Evolutionary conservation across 106 monocot species (phyloP), one percentile per base, ranked within the genome.

Genomic region (Triglochin maritima): DNA sequence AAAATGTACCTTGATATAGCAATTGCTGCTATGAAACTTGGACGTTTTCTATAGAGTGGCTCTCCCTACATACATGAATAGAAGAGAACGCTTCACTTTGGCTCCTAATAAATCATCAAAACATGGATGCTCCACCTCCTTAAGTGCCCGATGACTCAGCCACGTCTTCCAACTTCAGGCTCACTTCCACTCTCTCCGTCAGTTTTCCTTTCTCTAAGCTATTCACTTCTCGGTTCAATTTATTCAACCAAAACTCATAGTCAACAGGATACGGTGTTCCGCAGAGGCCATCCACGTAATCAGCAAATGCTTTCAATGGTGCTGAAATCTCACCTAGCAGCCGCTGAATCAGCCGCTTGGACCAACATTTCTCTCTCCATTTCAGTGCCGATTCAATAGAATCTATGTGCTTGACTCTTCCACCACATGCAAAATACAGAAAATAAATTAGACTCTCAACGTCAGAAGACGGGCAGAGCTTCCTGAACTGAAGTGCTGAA

Each of bases 241-340:
- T 71, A 8, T 58, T 65, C 70, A 78, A 60, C 77, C 77, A 78
- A 14, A 78, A 69, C 8, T 78, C 77, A 71, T 71, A 78, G 56
- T 78, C 71, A 7, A 78, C 60, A 0, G 77, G 65, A 56, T 78
- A 78, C 45, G 77, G 77, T 10, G 77, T 78, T 10, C 77, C 70
- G 16, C 70, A 78, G 7, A 78, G 29, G 17, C 64, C 66, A 44
- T 78, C 77, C 17, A 78, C 71, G 60, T 78, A 78, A 61, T 78
- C 78, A 45, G 78, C 78, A 62, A 78, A 67, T 5, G 78, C 78
- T 29, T 78, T 78, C 51, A 71, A 29, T n/a, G 72, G 51, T 16
- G 78, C 15, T 3, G 78, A 78, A 51, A 78, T 29, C 52, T 78
- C 78, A 17, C 78, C 71, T 8, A 78, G 60, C 15, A 53, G 51